Evolutionary conservation across 768 basidiomycete species (phyloP), one percentile per base, ranked within the genome.

Genomic region (Hypsizygus marmoreus): DNA sequence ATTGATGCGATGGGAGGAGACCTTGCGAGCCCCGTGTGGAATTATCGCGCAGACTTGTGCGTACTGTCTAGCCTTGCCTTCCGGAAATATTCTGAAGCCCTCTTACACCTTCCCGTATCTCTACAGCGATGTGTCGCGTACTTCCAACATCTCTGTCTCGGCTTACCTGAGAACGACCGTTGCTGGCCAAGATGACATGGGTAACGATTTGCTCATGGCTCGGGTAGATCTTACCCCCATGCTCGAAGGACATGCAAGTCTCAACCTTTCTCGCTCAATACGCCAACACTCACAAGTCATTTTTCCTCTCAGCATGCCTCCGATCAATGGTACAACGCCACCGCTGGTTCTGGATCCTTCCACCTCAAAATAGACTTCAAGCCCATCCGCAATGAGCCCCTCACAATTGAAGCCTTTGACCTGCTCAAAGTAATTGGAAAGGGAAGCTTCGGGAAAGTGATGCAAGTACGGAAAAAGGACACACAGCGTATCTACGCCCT

Each of bases 401-500:
- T 97, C 36, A 91, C 92, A n/a, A 97, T 97, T 60, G 95, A 98
- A 58, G 86, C 86, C 3, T 98, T 99, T 61, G 95, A 99, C 50
- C 73, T 99, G 38, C 86, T 99, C 60, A 97, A 95, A 65, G 95
- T 99, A 34, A 95, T 99, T 48, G 95, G 95, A 14, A 97, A 97
- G 68, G 95, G 97, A 9, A 88, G 85, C 49, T 99, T 99, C 58
- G 95, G 97, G 12, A 99, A 99, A 69, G 95, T 95, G 28, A 98
- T 98, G 97, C 95, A 99, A 78, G 95, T 99, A 31, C 87, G 94
- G 43, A 99, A 99, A 73, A 95, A 97, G 72, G 94, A 99, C 68
- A 98, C 97, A 1, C 82, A 91, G 55, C 91, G 97, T 47, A 89
- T 99, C 60, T 99, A 99, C 70, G 95, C 95, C 2, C 76, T 99